Conservation (phyloP, 1,139 yeast species). For the Hemisphaericaspora xylofermentans region DNA sequence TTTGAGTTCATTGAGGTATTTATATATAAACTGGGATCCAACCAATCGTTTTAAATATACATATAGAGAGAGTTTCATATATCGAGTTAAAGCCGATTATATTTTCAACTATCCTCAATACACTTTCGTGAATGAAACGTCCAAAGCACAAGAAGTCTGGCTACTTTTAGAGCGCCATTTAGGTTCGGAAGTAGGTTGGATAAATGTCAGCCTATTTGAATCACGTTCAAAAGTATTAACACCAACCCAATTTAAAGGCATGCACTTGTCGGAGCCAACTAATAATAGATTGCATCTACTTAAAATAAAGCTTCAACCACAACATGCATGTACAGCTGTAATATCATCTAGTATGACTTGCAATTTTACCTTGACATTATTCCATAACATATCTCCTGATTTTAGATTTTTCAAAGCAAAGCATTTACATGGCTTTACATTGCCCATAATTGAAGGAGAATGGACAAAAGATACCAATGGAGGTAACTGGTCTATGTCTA, state of each 20-base stretch:
- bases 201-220: slow-evolving; percentile 31
- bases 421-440: slow-evolving; percentile 19
- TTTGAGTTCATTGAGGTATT: slow-evolving; percentile 49
- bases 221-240: slow-evolving; percentile 27
- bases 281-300: slow-evolving; percentile 29
- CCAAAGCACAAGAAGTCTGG: slow-evolving; percentile 39
- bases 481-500: slow-evolving; percentile 54
- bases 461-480: slow-evolving; percentile 56
- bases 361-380: slow-evolving; percentile 39
- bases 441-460: slow-evolving; percentile 31
- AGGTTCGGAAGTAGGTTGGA: slow-evolving; percentile 19
- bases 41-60: slow-evolving; percentile 15
- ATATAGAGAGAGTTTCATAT: slow-evolving; percentile 36
- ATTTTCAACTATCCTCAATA: slow-evolving; percentile 51
- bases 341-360: slow-evolving; percentile 23
- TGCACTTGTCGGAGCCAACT: slow-evolving; percentile 22
- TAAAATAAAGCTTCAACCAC: slow-evolving; percentile 26
- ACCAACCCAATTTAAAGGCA: slow-evolving; percentile 28
- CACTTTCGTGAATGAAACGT: slow-evolving; percentile 35
- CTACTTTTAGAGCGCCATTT: slow-evolving; percentile 47
- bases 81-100: slow-evolving; percentile 13
- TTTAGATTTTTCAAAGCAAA: slow-evolving; percentile 26
- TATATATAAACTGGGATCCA: slow-evolving; percentile 73
- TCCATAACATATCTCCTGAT: slow-evolving; percentile 25
- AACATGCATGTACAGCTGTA: slow-evolving; percentile 25